Percentiles rank a stretch among this genome's conserved stretches.
These are phyloP conservation scores for Fusarium incarnatum DNA, from an alignment of 2,329 filamentous ascomycete genomes.

Conservation along the genomic window DNA sequence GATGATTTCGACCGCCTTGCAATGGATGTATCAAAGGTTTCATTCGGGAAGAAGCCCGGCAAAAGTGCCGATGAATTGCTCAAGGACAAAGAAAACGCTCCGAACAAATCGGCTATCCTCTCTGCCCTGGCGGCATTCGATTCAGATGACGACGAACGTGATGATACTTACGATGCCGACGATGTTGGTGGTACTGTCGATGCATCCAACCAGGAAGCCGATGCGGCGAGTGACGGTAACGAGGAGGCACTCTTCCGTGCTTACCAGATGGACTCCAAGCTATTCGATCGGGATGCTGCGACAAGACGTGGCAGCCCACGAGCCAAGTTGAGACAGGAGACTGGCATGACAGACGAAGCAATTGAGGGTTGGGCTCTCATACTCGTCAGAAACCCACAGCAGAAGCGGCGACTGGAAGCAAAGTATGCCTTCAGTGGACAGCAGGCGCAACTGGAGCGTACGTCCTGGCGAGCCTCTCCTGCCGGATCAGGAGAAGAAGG, in stretches of 20 bases:
- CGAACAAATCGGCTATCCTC: constrained; percentile 86
- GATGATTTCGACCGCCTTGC: constrained; percentile 82
- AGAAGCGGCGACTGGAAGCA: constrained; percentile 76
- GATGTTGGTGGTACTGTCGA: constrained; percentile 94
- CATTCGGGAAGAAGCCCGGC: constrained; percentile 78
- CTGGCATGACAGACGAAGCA: constrained; percentile 90
- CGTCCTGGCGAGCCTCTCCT: constrained; percentile 70
- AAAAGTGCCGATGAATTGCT: constrained; percentile 79
- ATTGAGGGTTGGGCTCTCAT: constrained; percentile 96
- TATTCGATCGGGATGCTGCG: constrained; percentile 78
- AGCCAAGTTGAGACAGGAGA: constrained; percentile 75
- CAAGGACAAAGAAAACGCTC: constrained; percentile 70
- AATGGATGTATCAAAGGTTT: constrained; percentile 74
- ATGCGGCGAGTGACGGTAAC: constrained; percentile 62
- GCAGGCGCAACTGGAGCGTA: constrained; percentile 73
- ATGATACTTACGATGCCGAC: constrained; percentile 94
- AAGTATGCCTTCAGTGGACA: constrained; percentile 75
- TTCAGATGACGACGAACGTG: constrained; percentile 93
- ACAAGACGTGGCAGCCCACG: constrained; percentile 75
- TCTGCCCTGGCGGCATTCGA: constrained; percentile 91
- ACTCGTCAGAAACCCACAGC: constrained; percentile 77
- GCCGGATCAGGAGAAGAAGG: constrained; percentile 68
- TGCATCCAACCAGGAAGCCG: constrained; percentile 66
- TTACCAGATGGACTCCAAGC: constrained; percentile 71
- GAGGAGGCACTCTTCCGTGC: constrained; percentile 81